These are phyloP conservation scores for Tilletia indica DNA, from an alignment of 1,284 basidiomycete species.

Conservation along the genomic window DNA sequence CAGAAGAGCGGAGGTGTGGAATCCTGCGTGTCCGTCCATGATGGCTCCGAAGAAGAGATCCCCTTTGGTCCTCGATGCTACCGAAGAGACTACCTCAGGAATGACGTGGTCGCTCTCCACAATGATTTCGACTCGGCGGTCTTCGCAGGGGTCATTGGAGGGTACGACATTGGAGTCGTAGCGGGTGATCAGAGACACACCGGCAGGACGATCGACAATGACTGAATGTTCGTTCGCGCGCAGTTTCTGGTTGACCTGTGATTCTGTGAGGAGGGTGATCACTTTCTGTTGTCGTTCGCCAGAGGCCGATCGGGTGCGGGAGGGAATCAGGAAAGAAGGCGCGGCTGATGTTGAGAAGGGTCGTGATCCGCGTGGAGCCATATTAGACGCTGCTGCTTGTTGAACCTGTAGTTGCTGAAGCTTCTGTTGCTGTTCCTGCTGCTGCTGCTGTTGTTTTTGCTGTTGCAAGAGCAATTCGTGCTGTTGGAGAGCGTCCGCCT, in stretches of 20 bases:
- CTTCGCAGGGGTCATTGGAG: constrained; percentile 52
- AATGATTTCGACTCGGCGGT: constrained; percentile 52
- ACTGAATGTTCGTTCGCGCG: constrained; percentile 47
- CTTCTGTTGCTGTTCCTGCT: constrained; percentile 4
- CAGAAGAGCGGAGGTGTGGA: constrained; percentile 78
- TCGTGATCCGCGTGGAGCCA: constrained; percentile 20
- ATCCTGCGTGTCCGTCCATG: constrained; percentile 89
- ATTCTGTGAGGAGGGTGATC: constrained; percentile 43
- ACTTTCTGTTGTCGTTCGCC: constrained; percentile 41
- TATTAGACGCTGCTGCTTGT: neutral
- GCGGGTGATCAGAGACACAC: constrained; percentile 47
- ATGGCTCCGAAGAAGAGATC: constrained; percentile 72
- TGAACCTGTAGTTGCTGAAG: neutral
- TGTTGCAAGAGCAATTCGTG: neutral
- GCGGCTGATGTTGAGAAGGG: constrained; percentile 37
- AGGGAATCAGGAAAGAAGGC: constrained; percentile 47
- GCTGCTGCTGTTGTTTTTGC: constrained; percentile 13
- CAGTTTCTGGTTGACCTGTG: constrained; percentile 49
- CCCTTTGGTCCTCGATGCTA: neutral
- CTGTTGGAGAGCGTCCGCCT: constrained; percentile 13
- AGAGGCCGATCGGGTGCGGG: constrained; percentile 29
- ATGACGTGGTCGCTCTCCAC: constrained; percentile 50
- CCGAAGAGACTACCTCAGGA: constrained; percentile 21
- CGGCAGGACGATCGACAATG: constrained; percentile 42
- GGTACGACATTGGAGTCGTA: constrained; percentile 54